Base-by-base conservation (phyloP, 345 rosid genomes). In the Rhodamnia argentea region DNA sequence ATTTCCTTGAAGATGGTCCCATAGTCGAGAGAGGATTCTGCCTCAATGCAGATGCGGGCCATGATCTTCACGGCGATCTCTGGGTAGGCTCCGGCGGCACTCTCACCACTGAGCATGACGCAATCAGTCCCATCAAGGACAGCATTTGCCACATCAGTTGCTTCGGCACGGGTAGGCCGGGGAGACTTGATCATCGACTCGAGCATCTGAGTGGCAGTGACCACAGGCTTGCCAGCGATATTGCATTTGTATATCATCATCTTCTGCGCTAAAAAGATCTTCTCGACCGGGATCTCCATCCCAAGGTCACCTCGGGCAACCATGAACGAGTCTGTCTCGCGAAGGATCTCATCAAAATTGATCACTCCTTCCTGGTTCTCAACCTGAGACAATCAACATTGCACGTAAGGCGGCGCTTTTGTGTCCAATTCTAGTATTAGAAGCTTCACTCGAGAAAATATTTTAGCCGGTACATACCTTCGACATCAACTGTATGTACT, bases 171-270 rank as follows among this genome's bases (percentile, higher is more conserved):
- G 44, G 88, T 86, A 14, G 88, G 88, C 9, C 88, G 70, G 42
- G 88, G 88, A 40, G 88, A 86, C 85, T 86, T 86, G 88, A 86
- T 86, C 88, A 86, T 83, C 5, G 88, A 86, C 88, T 86, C 88
- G 9, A 86, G 88, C 88, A 86, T 86, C 85, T 86, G 88, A 74
- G 88, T 86, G 24, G 88, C 88, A 23, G 88, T 86, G 47, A 86
- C 88, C 59, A 86, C 88, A 50, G 88, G 86, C 74, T 86, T 86
- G 85, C 88, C 88, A 1, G 70, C 88, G 1, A 86, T 40, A 29
- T 86, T 86, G 85, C 88, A 86, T n/a, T 86, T 86, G 85, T 86
- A 86, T 58, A 86, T 86, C 88, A 86, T 86, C 88, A 86, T 86
- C 83, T 86, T 86, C 78, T 86, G 88, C 14, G 88, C 88, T 75